phyloP scores from a whole-genome alignment of 2,329 filamentous ascomycete genomes.

The Emericellopsis atlantica region DNA sequence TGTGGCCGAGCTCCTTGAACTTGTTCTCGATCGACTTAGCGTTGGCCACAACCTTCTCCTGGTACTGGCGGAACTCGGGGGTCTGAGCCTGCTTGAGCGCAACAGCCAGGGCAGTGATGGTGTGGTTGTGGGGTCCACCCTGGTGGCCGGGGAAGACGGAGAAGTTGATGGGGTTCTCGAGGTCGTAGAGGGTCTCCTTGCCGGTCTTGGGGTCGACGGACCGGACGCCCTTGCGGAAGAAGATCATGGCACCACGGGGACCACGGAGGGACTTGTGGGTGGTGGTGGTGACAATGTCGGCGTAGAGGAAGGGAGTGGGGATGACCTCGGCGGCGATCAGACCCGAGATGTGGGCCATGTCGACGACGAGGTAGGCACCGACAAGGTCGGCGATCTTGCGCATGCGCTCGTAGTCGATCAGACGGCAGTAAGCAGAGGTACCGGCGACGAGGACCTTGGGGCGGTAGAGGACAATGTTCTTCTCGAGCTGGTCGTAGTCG shows the following conservation, averaged over 20 bases:
- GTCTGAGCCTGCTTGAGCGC: slow-evolving; percentile 88
- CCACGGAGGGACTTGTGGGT: slow-evolving; percentile 98
- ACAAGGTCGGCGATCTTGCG: slow-evolving; percentile 88
- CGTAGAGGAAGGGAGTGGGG: slow-evolving; percentile 81
- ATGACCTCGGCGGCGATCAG: slow-evolving; percentile 89
- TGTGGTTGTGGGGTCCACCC: slow-evolving; percentile 98
- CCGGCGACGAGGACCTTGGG: slow-evolving; percentile 94
- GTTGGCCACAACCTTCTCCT: slow-evolving; percentile 83
- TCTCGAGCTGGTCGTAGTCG: slow-evolving; percentile 87
- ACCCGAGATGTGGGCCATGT: slow-evolving; percentile 98
- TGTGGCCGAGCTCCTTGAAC: slow-evolving; percentile 82
- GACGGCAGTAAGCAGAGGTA: slow-evolving; percentile 94
- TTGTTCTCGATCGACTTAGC: slow-evolving; percentile 81
- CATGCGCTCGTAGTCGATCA: slow-evolving; percentile 96
- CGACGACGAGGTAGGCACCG: slow-evolving; percentile 87
- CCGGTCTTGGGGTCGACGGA: slow-evolving; percentile 82
- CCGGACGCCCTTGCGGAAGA: slow-evolving; percentile 95
- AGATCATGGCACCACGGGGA: slow-evolving; percentile 98
- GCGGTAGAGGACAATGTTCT: slow-evolving; percentile 82
- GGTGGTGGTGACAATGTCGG: slow-evolving; percentile 95
- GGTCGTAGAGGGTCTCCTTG: slow-evolving; percentile 81
- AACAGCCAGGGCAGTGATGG: slow-evolving; percentile 91
- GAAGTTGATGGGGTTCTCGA: slow-evolving; percentile 95
- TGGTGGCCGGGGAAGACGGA: slow-evolving; percentile 99
- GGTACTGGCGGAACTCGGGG: slow-evolving; percentile 87